Base-by-base conservation (phyloP, 371 early-diverging fungal species). In the Rhizomucor pusillus region DNA sequence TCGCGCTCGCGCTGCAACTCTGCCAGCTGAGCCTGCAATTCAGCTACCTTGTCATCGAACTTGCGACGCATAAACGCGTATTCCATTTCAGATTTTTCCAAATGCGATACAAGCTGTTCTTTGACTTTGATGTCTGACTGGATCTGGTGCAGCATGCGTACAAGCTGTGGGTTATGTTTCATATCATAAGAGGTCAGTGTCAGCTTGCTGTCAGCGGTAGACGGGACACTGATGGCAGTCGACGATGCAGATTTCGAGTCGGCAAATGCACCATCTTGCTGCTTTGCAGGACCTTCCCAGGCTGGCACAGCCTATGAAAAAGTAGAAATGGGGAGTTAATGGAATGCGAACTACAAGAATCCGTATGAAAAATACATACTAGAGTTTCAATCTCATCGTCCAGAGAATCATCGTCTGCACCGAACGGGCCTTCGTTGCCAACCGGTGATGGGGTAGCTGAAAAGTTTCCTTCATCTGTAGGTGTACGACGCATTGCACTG, bases 91-190 rank as follows among this genome's bases (percentile, higher is more conserved):
- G 78, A 75, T 37, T 68, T 69, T 60, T 83, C 86, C 1, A 85
- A 67, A 46, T 79, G 80, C 23, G 60, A 52, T 5, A 81, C 79
- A 1, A 83, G 74, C 39, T 76, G 79, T 50, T 81, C 80, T 55
- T 83, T 83, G 44, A 86, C 85, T 34, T 76, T 73, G 59, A 90
- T 89, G 50, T 90, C 90, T 5, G 79, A 73, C 57, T 87, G 87
- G 19, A 89, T 84, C 58, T 87, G 85, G 57, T 82, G 81, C 10
- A 87, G 75, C 65, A 84, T 75, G 36, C 75, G 77, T 2, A 64
- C 65, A 36, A 76, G 34, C 45, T 74, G 72, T 24, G 78, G 73
- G 39, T 73, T 74, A 34, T 39, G 45, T 44, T 60, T 60, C 11
- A 43, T 18, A 39, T 60, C 49, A 5, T 60, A 55, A 2, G 24